Base-by-base conservation (phyloP, 768 basidiomycete species). In the Nidularia sp. region DNA sequence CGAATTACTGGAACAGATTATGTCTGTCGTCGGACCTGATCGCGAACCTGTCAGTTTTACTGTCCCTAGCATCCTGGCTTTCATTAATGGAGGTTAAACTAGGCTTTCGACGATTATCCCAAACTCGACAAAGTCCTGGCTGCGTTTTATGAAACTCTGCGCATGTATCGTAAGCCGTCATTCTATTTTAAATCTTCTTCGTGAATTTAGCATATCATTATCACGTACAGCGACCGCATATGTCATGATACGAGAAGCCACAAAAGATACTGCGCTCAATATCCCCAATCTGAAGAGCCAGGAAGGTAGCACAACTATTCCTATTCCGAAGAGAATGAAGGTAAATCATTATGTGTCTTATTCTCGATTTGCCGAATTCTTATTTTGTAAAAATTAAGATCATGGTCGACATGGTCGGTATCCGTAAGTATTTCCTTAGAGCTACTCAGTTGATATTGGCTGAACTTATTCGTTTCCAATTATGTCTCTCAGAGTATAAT, bases 101-200 rank as follows among this genome's bases (percentile, higher is more conserved):
- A 76, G 75, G 55, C 57, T 8, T 68, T 72, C 47, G 71, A 75
- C 10, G 72, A 77, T 52, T 77, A 75, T 52, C 34, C 57, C 2
- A 69, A 66, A 47, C 63, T 78, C 1, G 64, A 71, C 49, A 77
- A 75, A 52, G 75, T 77, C 13, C 64, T 71, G 29, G 70, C 73
- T 13, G 68, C 61, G 0, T 76, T 78, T 53, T 73, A 71, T 50
- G 78, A 78, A 57, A 67, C 72, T 15, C 50, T 75, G 42, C 63
- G 77, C 33, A 57, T 79, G 63, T 75, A 74, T 61, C 77, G 76
- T 79, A 58, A 57, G 77, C n/a, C n/a, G n/a, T n/a, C n/a, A n/a
- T n/a, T n/a, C n/a, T n/a, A n/a, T n/a, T n/a, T n/a, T n/a, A n/a
- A n/a, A n/a, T n/a, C n/a, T n/a, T n/a, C n/a, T n/a, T n/a, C n/a